Percentiles rank a stretch among this genome's conserved stretches.
Conservation (phyloP, 2,329 filamentous ascomycete species). For the Colletotrichum chrysophilum region DNA sequence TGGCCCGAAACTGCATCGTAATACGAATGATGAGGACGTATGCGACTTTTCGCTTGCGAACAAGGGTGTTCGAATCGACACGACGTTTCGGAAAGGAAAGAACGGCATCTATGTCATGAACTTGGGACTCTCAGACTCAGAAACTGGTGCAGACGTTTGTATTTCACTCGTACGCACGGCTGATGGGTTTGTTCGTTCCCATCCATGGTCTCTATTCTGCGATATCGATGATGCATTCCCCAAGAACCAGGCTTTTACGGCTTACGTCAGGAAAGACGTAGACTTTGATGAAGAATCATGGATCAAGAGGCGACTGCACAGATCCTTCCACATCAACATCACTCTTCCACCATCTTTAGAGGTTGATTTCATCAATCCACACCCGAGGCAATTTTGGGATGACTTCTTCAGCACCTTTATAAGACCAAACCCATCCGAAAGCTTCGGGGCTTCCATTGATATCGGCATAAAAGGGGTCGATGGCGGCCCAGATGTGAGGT, state of each 20-base stretch:
- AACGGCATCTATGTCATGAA: not conserved
- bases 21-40: not conserved
- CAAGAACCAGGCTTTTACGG: too few species aligned
- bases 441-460: not conserved
- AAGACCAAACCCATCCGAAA: not conserved
- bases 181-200: not conserved
- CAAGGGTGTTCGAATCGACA: not conserved
- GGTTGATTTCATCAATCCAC: not conserved
- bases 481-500: too few species aligned
- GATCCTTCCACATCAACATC: not conserved
- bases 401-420: not conserved
- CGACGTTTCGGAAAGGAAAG: not conserved
- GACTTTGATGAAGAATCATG: too few species aligned
- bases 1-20: too few species aligned
- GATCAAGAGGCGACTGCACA: too few species aligned
- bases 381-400: not conserved
- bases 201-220: not conserved
- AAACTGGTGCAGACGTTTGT: not conserved
- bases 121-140: not conserved
- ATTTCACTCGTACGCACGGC: not conserved
- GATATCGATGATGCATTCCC: not conserved
- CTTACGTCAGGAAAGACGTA: too few species aligned
- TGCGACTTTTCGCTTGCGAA: not conserved
- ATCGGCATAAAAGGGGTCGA: not conserved
- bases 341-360: not conserved